Percentiles rank a stretch among this genome's conserved stretches.
phyloP scores from a whole-genome alignment of 768 basidiomycete species.

The Tylopilus rubrobrunneus region DNA sequence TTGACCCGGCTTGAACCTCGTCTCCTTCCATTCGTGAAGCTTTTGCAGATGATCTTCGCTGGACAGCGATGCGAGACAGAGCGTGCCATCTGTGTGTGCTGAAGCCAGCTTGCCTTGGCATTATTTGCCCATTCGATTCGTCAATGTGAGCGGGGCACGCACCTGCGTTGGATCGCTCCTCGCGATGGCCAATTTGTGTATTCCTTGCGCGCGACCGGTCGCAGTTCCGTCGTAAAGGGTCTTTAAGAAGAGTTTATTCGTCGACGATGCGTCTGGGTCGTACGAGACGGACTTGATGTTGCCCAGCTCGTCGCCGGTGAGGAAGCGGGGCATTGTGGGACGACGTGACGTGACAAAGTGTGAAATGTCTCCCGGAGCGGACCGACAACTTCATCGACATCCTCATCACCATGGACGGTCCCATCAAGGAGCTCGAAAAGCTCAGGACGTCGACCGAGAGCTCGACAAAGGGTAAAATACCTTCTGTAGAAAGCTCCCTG shows the following conservation, averaged over 20 bases:
- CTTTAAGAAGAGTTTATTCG: slow-evolving; percentile 32
- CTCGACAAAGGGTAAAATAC: slow-evolving; percentile 47
- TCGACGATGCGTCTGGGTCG: slow-evolving; percentile 27
- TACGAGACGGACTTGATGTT: slow-evolving; percentile 62
- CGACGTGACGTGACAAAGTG: slow-evolving; percentile 23
- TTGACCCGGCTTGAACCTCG: slow-evolving; percentile 47
- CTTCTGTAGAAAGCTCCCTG: slow-evolving; percentile 56
- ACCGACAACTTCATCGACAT: not conserved
- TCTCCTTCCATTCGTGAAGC: slow-evolving; percentile 59
- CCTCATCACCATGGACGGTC: slow-evolving; percentile 54
- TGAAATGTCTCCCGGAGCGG: not conserved
- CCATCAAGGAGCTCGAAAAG: slow-evolving; percentile 75
- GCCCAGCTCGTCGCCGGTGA: slow-evolving; percentile 77
- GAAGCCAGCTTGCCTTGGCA: slow-evolving; percentile 60
- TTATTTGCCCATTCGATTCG: slow-evolving; percentile 15
- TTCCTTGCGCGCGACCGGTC: slow-evolving; percentile 32
- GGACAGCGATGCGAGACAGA: slow-evolving; percentile 40
- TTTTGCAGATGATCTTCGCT: slow-evolving; percentile 40
- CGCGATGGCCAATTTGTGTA: slow-evolving; percentile 39
- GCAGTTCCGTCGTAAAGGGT: slow-evolving; percentile 32
- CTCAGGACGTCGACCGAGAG: slow-evolving; percentile 59
- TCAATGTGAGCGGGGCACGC: slow-evolving; percentile 20
- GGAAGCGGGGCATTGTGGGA: slow-evolving; percentile 56
- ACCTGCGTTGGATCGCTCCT: slow-evolving; percentile 36
- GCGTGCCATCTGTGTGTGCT: slow-evolving; percentile 58